phyloP scores from a whole-genome alignment of 2,329 filamentous ascomycete species.

The Lecanosticta acicola region DNA sequence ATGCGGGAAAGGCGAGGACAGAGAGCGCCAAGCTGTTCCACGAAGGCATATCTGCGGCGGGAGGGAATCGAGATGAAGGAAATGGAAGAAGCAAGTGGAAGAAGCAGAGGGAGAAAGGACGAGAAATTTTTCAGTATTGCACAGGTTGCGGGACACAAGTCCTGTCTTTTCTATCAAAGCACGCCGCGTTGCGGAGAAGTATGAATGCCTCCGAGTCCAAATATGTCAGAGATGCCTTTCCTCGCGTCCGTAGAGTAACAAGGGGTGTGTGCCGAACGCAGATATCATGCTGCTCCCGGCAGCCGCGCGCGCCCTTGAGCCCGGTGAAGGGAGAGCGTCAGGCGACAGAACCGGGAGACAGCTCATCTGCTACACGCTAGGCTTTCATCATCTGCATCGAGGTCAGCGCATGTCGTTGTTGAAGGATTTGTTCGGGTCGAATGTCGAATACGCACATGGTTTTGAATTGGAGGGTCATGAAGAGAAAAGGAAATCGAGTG shows the following conservation, averaged over 20 bases:
- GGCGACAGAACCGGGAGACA: conserved; percentile 58
- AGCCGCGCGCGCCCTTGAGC: conserved; percentile 80
- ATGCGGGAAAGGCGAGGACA: conserved; percentile 22
- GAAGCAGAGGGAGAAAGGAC: background rate
- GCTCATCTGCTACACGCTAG: conserved; percentile 91
- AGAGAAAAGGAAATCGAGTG: conserved; percentile 46
- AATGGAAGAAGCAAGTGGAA: background rate
- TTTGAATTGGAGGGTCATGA: conserved; percentile 99
- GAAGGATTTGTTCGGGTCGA: background rate
- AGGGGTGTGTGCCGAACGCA: conserved; percentile 99
- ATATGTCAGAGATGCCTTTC: conserved; percentile 84
- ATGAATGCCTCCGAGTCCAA: conserved; percentile 15
- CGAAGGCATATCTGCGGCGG: conserved; percentile 9
- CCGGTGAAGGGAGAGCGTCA: conserved; percentile 77
- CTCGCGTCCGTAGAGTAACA: conserved; percentile 97
- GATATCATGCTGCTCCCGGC: conserved; percentile 78
- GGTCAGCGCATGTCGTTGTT: conserved; percentile 14
- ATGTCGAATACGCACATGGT: conserved; percentile 63
- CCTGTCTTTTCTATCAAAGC: background rate
- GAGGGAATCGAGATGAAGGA: background rate
- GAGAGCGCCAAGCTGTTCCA: conserved; percentile 16
- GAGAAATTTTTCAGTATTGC: background rate
- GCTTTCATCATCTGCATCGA: conserved; percentile 92
- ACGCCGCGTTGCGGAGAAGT: background rate
- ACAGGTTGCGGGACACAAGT: background rate